Conservation (phyloP, 2,329 filamentous ascomycete species). For the Curvularia lunata region DNA sequence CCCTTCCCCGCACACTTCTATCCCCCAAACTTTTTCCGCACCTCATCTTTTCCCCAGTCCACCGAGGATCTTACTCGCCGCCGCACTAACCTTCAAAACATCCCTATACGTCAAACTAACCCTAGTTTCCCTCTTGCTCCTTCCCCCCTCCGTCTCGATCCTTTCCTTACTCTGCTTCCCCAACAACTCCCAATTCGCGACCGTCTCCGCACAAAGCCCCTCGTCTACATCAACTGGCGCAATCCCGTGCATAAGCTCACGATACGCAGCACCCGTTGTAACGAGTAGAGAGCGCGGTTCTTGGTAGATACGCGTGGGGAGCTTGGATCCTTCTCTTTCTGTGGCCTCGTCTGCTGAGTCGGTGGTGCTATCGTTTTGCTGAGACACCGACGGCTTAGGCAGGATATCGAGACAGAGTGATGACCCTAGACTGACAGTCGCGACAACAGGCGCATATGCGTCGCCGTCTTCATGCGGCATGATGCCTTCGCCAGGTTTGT, state of each 20-base stretch:
- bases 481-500: constrained; percentile 85
- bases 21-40: not conserved
- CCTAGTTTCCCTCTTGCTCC: constrained; percentile 64
- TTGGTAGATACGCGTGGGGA: constrained; percentile 69
- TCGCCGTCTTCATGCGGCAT: constrained; percentile 95
- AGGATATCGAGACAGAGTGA: constrained; percentile 80
- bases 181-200: constrained; percentile 74
- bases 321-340: constrained; percentile 3
- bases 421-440: constrained; percentile 84
- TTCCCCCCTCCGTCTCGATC: constrained; percentile 55
- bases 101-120: constrained; percentile 85
- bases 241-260: constrained; percentile 76
- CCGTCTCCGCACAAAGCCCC: constrained; percentile 63
- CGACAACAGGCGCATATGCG: constrained; percentile 86
- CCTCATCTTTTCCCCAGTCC: constrained; percentile 14
- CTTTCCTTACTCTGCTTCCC: constrained; percentile 51
- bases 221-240: constrained; percentile 69
- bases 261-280: constrained; percentile 72
- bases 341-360: too few relatives aligned
- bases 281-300: constrained; percentile 82
- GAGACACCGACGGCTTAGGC: constrained; percentile 42
- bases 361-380: constrained; percentile 56
- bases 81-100: constrained; percentile 63
- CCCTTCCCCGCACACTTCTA: not conserved
- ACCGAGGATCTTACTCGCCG: constrained; percentile 42